Base-by-base conservation (phyloP, 2,329 filamentous ascomycete species). In the Herpotrichia juniperi region DNA sequence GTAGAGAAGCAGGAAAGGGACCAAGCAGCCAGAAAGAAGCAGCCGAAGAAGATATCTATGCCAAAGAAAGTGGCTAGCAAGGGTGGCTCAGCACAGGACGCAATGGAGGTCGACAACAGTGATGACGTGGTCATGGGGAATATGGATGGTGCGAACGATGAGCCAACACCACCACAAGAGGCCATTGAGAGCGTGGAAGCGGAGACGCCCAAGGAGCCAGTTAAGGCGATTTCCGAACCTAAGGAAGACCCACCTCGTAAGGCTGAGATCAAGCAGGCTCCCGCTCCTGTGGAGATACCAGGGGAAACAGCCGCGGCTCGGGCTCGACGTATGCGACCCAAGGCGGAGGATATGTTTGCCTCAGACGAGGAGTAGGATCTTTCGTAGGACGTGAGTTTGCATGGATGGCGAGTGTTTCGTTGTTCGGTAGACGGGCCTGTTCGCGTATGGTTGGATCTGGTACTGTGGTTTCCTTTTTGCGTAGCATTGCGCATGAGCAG, bases 21-120 rank as follows among this genome's bases (percentile, higher is more conserved):
- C 71, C 62, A 75, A 10, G 80, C 40, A 14, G 22, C 28, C 19
- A 43, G 40, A 25, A 43, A 43, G 40, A 28, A 31, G 26, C 19
- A 24, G 21, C 37, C 72, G 1, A 73, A 51, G 0, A 87, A 85
- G 0, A 92, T 81, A 31, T 79, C 78, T 76, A 92, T 91, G 30
- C 84, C 84, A 62, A 86, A 86, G 3, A 93, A 84, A 21, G 30
- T 31, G 19, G 16, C 34, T 9, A 30, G 7, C 11, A 57, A 83
- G 86, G 78, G 28, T 60, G 19, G 89, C 89, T 61, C 93, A 67
- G 56, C 62, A 54, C 40, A 56, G n/a, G 42, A 44, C 14, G 25
- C 5, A 7, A 22, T 40, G 42, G 42, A 44, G 24, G 42, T 44
- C 16, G 28, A 44, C 25, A 25, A 24, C 10, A 24, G 4, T 25